Evolutionary conservation across 1,284 basidiomycete species (phyloP).

Genomic region (Cryptococcus sp.): DNA sequence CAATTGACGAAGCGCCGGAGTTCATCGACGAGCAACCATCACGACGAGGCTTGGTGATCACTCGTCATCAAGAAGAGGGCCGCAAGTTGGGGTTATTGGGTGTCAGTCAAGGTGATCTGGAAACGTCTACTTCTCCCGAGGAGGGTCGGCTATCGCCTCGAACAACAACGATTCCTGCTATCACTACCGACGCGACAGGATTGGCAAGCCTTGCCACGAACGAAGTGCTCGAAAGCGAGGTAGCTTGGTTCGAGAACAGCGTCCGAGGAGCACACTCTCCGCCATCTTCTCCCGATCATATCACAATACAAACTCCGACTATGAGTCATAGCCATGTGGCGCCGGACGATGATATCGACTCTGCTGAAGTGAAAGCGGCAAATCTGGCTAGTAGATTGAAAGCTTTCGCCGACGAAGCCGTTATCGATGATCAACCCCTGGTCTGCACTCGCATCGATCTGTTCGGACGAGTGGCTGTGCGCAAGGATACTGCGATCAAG

Average conservation of each 20-base stretch:
- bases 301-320: constrained; percentile 26
- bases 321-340: constrained; percentile 6
- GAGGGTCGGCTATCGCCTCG: constrained; percentile 28
- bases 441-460: constrained; percentile 43
- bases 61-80: constrained; percentile 37
- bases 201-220: constrained; percentile 32
- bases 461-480: constrained; percentile 46
- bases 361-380: constrained; percentile 30
- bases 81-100: constrained; percentile 41
- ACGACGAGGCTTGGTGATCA: constrained; percentile 37
- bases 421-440: constrained; percentile 34
- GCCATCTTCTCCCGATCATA: constrained; percentile 23
- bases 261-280: constrained; percentile 14
- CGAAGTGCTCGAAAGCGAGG: constrained; percentile 41
- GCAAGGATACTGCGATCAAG: constrained; percentile 42
- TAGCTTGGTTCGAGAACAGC: constrained; percentile 35
- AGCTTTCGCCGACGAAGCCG: constrained; percentile 30
- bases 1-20: constrained; percentile 19
- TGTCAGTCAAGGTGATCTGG: constrained; percentile 30
- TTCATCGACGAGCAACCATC: constrained; percentile 4
- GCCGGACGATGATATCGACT: constrained; percentile 27
- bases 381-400: constrained; percentile 34
- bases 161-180: constrained; percentile 29
- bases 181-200: constrained; percentile 35
- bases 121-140: constrained; percentile 19